Conservation (phyloP, 2,329 filamentous ascomycete species). For the Tothia fuscella region DNA sequence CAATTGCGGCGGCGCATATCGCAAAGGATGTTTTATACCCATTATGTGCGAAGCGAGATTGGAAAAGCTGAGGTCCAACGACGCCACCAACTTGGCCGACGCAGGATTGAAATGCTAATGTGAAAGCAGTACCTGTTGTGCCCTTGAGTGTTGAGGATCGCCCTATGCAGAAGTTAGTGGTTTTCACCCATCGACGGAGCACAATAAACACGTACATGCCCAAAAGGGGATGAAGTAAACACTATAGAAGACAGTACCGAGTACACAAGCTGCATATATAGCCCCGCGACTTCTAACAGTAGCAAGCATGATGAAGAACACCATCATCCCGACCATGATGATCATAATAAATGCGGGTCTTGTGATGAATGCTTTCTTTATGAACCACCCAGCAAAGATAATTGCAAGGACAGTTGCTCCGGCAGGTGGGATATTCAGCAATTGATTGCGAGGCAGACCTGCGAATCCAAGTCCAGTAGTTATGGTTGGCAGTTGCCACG, state of each 20-base stretch:
- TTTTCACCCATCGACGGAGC: not conserved
- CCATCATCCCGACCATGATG: constrained; percentile 29
- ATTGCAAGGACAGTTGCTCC: constrained; percentile 29
- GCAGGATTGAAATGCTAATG: constrained; percentile 31
- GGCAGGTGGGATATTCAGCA: constrained; percentile 36
- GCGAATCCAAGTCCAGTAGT: constrained; percentile 32
- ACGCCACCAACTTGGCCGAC: constrained; percentile 36
- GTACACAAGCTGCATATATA: constrained; percentile 33
- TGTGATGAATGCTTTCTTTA: constrained; percentile 28
- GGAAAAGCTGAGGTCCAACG: constrained; percentile 34
- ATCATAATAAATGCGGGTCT: constrained; percentile 31
- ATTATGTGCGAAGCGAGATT: constrained; percentile 30
- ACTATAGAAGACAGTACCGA: constrained; percentile 33
- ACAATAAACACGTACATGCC: constrained; percentile 26
- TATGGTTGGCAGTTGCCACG: constrained; percentile 32
- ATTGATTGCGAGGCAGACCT: constrained; percentile 30
- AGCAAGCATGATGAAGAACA: constrained; percentile 34
- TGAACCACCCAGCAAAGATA: constrained; percentile 30
- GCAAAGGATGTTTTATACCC: constrained; percentile 28
- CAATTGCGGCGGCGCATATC: constrained; percentile 26
- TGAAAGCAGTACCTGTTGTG: constrained; percentile 34
- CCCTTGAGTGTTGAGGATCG: constrained; percentile 31
- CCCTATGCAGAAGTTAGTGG: constrained; percentile 14
- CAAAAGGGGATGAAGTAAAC: constrained; percentile 36
- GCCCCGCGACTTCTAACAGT: constrained; percentile 27